Evolutionary conservation across 805 yeast species (phyloP).

Genomic region (Cyberlindnera veronae): DNA sequence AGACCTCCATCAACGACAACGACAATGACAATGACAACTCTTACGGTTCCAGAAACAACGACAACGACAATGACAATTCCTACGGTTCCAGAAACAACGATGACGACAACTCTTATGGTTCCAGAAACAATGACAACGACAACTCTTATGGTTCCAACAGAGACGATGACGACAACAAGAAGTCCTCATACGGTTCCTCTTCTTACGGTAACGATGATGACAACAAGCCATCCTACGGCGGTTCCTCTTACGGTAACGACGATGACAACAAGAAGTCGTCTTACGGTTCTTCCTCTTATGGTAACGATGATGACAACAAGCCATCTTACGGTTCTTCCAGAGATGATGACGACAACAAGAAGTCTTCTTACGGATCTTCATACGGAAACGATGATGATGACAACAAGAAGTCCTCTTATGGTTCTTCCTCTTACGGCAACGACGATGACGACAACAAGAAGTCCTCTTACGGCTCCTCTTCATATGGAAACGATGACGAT

Average conservation of each 20-base stretch:
- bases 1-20: slow-evolving; percentile 1
- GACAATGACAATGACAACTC: slow-evolving; percentile 1
- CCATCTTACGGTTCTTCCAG: slow-evolving; percentile 4
- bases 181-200: slow-evolving; percentile 3
- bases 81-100: not conserved
- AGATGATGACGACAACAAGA: not conserved
- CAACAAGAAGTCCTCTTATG: slow-evolving; percentile 5
- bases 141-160: slow-evolving; percentile 7
- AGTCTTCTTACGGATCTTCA: slow-evolving; percentile 8
- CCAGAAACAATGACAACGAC: slow-evolving; percentile 1
- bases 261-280: slow-evolving; percentile 1
- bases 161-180: slow-evolving; percentile 3
- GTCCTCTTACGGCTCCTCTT: slow-evolving; percentile 5
- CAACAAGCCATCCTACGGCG: not conserved
- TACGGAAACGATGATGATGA: slow-evolving; percentile 4
- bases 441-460: not conserved
- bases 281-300: slow-evolving; percentile 5
- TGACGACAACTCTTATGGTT: slow-evolving; percentile 4
- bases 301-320: slow-evolving; percentile 1
- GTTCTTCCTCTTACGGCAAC: slow-evolving; percentile 3
- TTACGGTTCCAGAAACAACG: slow-evolving; percentile 1
- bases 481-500: slow-evolving; percentile 1
- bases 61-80: not conserved
- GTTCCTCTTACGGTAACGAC: slow-evolving; percentile 1
- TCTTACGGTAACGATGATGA: not conserved